A percentile compares a stretch with the other conserved stretches of the same genome.
Evolutionary conservation across 83 land plant genomes (phyloP).

Genomic region (Picea mariana): DNA sequence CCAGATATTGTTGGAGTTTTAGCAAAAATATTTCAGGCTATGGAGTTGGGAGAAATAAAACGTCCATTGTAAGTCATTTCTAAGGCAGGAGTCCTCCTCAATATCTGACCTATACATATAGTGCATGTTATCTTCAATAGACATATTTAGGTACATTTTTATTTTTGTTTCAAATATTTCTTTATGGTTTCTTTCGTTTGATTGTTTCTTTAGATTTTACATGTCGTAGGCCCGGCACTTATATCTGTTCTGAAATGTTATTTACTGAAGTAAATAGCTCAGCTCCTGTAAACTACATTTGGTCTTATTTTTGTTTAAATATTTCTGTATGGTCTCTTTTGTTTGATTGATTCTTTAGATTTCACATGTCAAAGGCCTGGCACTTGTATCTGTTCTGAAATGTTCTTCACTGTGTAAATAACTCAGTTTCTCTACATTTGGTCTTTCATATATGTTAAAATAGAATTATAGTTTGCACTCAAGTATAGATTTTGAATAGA

Average conservation of each 20-base stretch:
- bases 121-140: not conserved
- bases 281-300: no score
- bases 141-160: not conserved
- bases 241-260: not conserved
- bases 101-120: not conserved
- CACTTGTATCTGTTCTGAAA: not conserved
- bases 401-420: not conserved
- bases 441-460: not conserved
- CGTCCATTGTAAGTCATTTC: constrained; percentile 48
- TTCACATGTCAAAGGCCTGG: not conserved
- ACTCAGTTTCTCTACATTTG: not conserved
- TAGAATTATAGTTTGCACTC: not conserved
- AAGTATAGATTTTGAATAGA: not conserved
- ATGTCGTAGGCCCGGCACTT: not conserved
- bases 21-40: constrained; percentile 32
- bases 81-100: not conserved
- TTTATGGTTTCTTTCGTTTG: not conserved
- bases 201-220: not conserved
- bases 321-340: not conserved
- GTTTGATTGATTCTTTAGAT: not conserved
- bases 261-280: not conserved
- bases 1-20: constrained; percentile 32
- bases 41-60: constrained; percentile 28
- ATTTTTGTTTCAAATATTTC: not conserved
- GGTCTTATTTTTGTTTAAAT: not conserved